phyloP scores from a whole-genome alignment of 768 basidiomycete species.

The Punctularia strigosozonata region DNA sequence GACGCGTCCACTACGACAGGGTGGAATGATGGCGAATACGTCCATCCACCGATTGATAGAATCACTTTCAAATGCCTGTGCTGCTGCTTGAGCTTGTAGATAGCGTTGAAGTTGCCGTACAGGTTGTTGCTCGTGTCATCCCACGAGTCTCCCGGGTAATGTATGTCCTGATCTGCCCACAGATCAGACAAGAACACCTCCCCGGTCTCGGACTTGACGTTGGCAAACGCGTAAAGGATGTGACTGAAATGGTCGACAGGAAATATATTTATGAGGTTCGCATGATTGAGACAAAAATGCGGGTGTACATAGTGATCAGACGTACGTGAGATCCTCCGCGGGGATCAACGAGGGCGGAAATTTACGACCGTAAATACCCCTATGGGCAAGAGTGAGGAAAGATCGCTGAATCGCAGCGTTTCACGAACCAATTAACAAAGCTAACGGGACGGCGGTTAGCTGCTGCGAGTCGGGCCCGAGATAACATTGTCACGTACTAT shows the following conservation, averaged over 20 bases:
- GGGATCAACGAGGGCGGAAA: constrained; percentile 84
- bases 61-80: constrained; percentile 71
- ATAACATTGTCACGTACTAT: constrained; percentile 42
- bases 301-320: too few species aligned
- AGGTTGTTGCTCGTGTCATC: constrained; percentile 83
- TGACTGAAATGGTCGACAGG: constrained; percentile 36
- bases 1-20: constrained; percentile 58
- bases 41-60: constrained; percentile 94
- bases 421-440: constrained; percentile 63
- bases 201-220: constrained; percentile 72
- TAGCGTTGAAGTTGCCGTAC: constrained; percentile 91
- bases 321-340: constrained; percentile 73
- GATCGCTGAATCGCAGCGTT: not conserved
- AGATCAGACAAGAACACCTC: constrained; percentile 81
- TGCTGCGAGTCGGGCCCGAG: not conserved
- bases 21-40: constrained; percentile 81
- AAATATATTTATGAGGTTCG: not conserved
- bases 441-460: constrained; percentile 22
- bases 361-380: constrained; percentile 94
- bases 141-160: constrained; percentile 93
- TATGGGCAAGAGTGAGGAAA: constrained; percentile 14
- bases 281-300: not conserved
- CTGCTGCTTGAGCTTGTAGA: constrained; percentile 83
- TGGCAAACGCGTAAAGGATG: constrained; percentile 89
- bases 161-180: constrained; percentile 97